Base-by-base conservation (phyloP, 768 basidiomycete genomes). In the Ramaria sp. region DNA sequence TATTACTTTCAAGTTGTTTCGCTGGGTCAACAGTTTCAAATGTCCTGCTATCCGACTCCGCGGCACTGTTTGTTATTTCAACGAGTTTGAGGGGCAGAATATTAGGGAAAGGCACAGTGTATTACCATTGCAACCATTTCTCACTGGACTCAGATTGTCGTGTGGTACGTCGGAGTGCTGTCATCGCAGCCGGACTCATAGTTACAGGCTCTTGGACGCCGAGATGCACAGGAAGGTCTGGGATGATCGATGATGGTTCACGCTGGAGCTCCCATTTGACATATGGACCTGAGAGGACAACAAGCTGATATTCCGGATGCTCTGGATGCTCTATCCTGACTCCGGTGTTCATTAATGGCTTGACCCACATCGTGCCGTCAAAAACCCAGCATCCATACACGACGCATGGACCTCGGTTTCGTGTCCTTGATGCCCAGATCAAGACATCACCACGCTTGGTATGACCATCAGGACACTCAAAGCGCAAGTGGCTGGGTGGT, bases 251-350 rank as follows among this genome's bases (percentile, higher is more conserved):
- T 10, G 51, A 34, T 4, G 51, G 51, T 19, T 51, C 30, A n/a
- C 51, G 30, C 51, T 13, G 51, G 31, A 38, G 11, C 19, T 51
- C 51, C 51, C 51, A 51, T 38, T 51, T 51, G 11, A 51, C 30
- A 38, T 34, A 51, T 13, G 51, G 51, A 4, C 51, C 51, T 12
- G 31, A 34, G 51, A 34, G 30, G 5, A 51, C 22, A 4, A 34
- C 51, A 30, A 51, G 51, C 33, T 51, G 51, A 34, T 51, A 51
- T 4, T 51, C 37, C 4, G 31, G 11, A 20, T 51, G 30, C 37
- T 34, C 31, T 6, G 51, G 51, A 51, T 51, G 51, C 13, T 51
- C 51, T 30, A 51, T 51, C 51, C 9, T 51, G 37, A 51, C 31
- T 30, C 34, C 30, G 17, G 30, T 30, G 4, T 19, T 15, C 10